Percentiles rank a stretch among this genome's conserved stretches.
Conservation (phyloP, 1,284 basidiomycete species). For the Inonotus obliquus region DNA sequence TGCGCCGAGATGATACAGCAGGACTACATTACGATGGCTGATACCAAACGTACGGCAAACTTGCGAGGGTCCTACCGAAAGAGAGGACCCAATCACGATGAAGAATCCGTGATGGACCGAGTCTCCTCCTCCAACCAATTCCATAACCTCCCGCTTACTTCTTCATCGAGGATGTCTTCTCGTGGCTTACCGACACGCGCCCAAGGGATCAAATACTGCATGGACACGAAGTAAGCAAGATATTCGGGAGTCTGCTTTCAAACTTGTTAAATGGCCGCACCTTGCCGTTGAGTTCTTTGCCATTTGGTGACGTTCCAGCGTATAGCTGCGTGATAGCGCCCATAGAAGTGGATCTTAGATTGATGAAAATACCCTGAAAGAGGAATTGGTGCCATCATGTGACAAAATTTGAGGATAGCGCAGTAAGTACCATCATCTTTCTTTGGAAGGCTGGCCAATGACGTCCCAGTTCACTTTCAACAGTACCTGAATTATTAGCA, state of each 20-base stretch:
- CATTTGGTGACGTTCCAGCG: slow-evolving; percentile 23
- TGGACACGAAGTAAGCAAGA: too few relatives aligned
- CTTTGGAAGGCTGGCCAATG: slow-evolving; percentile 16
- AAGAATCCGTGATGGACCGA: not conserved
- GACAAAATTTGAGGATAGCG: too few relatives aligned
- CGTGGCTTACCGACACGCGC: slow-evolving; percentile 20
- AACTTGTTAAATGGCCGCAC: too few relatives aligned
- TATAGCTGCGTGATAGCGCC: slow-evolving; percentile 25
- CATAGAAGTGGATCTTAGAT: slow-evolving; percentile 8
- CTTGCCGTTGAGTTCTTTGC: slow-evolving; percentile 21
- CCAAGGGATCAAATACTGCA: slow-evolving; percentile 27
- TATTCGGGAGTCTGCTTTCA: too few relatives aligned
- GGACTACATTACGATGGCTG: too few relatives aligned
- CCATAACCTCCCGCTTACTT: slow-evolving; percentile 22
- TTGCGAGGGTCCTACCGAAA: too few relatives aligned
- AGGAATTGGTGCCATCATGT: not conserved
- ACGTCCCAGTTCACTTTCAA: slow-evolving; percentile 11
- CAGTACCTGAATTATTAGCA: slow-evolving; percentile 19
- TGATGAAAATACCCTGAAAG: slow-evolving; percentile 13
- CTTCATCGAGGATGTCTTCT: slow-evolving; percentile 18
- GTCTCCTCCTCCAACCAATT: slow-evolving; percentile 24
- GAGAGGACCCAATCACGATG: not conserved
- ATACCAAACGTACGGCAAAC: too few relatives aligned
- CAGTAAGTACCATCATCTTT: slow-evolving; percentile 9
- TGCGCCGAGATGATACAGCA: too few relatives aligned